A percentile compares a stretch with the other conserved stretches of the same genome.
These are phyloP conservation scores for Aspergillus steynii DNA, from an alignment of 495 filamentous ascomycete genomes.

Conservation along the genomic window DNA sequence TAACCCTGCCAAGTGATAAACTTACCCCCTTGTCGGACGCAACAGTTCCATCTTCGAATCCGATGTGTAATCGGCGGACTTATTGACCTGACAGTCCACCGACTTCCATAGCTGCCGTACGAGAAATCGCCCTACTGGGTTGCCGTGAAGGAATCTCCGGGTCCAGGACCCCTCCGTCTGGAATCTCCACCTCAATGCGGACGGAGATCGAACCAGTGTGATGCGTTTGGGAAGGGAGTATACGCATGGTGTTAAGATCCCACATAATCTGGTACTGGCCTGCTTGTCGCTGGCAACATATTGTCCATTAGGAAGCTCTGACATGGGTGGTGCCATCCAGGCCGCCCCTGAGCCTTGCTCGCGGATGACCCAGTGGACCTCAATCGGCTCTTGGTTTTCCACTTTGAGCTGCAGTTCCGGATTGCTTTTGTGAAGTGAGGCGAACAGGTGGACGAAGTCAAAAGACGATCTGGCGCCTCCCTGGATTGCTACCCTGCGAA, in stretches of 20 bases:
- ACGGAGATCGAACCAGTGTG: conserved; percentile 26
- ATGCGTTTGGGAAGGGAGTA: conserved; percentile 40
- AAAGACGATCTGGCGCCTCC: conserved; percentile 70
- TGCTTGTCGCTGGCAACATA: conserved; percentile 54
- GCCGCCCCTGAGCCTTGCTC: conserved; percentile 60
- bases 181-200: conserved; percentile 49
- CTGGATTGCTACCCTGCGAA: conserved; percentile 53
- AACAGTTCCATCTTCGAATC: conserved; percentile 29
- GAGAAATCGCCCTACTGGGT: conserved; percentile 25
- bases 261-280: conserved; percentile 54
- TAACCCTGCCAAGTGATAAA: neutral
- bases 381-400: conserved; percentile 39
- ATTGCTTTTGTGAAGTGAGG: conserved; percentile 34
- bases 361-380: conserved; percentile 73
- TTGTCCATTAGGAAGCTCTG: conserved; percentile 50
- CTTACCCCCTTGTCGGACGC: conserved; percentile 27
- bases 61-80: conserved; percentile 20
- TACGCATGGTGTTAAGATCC: conserved; percentile 52
- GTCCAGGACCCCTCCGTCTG: conserved; percentile 55
- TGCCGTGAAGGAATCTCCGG: conserved; percentile 41
- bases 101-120: conserved; percentile 28
- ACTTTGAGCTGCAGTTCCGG: conserved; percentile 14
- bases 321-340: conserved; percentile 9
- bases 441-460: conserved; percentile 69
- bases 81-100: conserved; percentile 19